Conservation (phyloP, 2,329 filamentous ascomycete species). For the Aureobasidium pullulans region DNA sequence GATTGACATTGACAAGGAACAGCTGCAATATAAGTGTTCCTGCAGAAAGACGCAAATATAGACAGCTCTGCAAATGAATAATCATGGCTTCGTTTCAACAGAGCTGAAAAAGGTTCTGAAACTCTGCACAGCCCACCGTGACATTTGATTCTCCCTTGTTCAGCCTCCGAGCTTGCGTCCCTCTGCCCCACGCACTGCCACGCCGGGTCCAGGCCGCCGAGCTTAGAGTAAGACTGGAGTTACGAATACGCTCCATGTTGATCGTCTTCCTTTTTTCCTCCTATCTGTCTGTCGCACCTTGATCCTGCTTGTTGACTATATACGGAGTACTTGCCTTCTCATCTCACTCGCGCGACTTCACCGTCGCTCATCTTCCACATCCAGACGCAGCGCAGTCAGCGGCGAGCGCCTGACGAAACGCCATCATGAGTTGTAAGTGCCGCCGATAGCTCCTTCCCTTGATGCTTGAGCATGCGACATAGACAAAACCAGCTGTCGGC, state of each 20-base stretch:
- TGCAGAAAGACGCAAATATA: not conserved
- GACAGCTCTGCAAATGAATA: not conserved
- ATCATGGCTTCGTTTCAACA: not conserved
- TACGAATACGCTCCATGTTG: not conserved
- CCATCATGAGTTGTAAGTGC: constrained; percentile 13
- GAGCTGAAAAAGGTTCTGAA: not conserved
- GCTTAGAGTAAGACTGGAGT: not conserved
- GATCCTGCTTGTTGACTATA: not conserved
- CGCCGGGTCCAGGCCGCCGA: constrained; percentile 5
- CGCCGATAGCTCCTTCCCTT: constrained; percentile 1
- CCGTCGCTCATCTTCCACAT: not conserved
- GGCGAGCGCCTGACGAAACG: not conserved
- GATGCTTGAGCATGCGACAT: not conserved
- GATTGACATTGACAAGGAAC: not conserved
- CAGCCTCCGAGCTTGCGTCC: not conserved
- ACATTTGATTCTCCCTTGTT: not conserved
- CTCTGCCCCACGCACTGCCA: constrained; percentile 10
- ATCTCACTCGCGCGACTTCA: not conserved
- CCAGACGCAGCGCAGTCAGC: not conserved
- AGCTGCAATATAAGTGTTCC: not conserved
- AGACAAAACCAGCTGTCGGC: not conserved
- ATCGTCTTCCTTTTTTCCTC: not conserved
- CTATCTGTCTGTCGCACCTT: not conserved
- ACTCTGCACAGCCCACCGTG: constrained; percentile 8
- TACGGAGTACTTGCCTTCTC: not conserved